Conservation (phyloP, 768 basidiomycete species). For the Lactarius sanguifluus region DNA sequence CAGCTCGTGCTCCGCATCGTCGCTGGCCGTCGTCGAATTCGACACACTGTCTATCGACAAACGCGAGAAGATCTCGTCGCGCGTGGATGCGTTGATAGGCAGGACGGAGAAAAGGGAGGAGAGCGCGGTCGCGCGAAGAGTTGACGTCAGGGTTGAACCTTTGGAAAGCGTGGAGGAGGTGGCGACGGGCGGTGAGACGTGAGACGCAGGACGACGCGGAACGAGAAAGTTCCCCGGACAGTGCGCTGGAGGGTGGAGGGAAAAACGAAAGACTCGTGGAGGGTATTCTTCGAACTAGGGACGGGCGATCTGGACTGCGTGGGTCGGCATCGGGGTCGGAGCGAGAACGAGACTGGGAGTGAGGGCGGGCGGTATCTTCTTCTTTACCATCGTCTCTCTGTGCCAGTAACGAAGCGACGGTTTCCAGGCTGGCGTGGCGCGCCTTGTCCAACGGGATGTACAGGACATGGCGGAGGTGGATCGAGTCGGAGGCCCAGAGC, state of each 20-base stretch:
- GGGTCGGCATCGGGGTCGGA: slow-evolving; percentile 6
- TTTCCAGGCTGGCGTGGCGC: slow-evolving; percentile 43
- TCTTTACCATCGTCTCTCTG: slow-evolving; percentile 3
- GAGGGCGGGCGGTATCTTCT: neutral
- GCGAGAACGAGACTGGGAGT: neutral
- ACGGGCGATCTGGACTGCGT: slow-evolving; percentile 10
- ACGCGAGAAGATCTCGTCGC: slow-evolving; percentile 29
- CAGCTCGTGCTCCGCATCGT: slow-evolving; percentile 28
- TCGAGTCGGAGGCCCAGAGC: slow-evolving; percentile 89
- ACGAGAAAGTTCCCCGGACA: neutral
- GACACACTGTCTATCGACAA: slow-evolving; percentile 28
- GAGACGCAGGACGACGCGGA: neutral
- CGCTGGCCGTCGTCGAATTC: slow-evolving; percentile 26
- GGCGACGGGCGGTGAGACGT: slow-evolving; percentile 2
- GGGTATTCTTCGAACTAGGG: slow-evolving; percentile 36
- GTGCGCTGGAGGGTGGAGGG: slow-evolving; percentile 30
- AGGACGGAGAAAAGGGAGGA: slow-evolving; percentile 28
- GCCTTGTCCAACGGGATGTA: slow-evolving; percentile 74
- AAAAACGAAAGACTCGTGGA: slow-evolving; percentile 38
- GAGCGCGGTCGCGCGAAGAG: slow-evolving; percentile 18
- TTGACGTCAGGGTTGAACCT: slow-evolving; percentile 11
- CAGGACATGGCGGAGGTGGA: slow-evolving; percentile 81
- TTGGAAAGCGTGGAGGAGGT: slow-evolving; percentile 9
- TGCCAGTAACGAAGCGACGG: slow-evolving; percentile 31
- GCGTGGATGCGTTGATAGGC: slow-evolving; percentile 27